Conservation (phyloP, 805 yeast species). For the Vanderwaltozyma tropicalis region DNA sequence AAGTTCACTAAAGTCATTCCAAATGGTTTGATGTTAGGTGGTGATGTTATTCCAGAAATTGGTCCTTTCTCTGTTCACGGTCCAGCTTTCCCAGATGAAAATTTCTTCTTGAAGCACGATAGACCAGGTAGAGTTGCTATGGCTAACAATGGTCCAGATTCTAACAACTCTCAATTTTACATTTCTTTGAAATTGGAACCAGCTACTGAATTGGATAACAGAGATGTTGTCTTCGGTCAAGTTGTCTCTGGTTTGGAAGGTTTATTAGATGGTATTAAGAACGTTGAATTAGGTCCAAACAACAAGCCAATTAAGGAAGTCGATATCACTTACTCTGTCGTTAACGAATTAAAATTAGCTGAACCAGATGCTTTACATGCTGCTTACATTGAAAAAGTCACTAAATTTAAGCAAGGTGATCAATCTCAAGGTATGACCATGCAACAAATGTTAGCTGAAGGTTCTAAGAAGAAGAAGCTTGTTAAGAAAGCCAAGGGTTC, state of each 20-base stretch:
- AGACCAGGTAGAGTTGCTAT: conserved; percentile 59
- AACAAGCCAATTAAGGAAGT: conserved; percentile 35
- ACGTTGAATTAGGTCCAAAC: conserved; percentile 34
- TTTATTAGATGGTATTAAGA: conserved; percentile 50
- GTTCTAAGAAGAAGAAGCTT: conserved; percentile 4
- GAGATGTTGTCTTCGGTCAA: conserved; percentile 73
- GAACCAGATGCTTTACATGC: conserved; percentile 12
- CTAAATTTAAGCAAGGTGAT: conserved; percentile 23
- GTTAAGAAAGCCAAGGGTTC: conserved; percentile 1
- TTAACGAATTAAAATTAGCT: conserved; percentile 20
- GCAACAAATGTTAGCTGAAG: conserved; percentile 2
- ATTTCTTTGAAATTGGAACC: conserved; percentile 47
- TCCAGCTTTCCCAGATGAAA: conserved; percentile 65
- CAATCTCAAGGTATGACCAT: conserved; percentile 17
- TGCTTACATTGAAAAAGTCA: conserved; percentile 16
- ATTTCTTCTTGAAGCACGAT: conserved; percentile 52
- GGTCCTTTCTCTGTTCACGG: conserved; percentile 83
- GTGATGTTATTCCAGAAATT: conserved; percentile 68
- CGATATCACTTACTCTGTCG: conserved; percentile 29
- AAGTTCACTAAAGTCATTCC: conserved; percentile 66
- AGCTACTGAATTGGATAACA: conserved; percentile 41
- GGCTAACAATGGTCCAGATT: conserved; percentile 62
- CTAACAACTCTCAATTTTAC: conserved; percentile 63
- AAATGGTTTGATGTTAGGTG: conserved; percentile 78
- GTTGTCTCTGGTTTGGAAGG: conserved; percentile 52